A percentile compares a stretch with the other conserved stretches of the same genome.
Conservation (phyloP, 1,284 basidiomycete species). For the Ceratobasidium papillatum region DNA sequence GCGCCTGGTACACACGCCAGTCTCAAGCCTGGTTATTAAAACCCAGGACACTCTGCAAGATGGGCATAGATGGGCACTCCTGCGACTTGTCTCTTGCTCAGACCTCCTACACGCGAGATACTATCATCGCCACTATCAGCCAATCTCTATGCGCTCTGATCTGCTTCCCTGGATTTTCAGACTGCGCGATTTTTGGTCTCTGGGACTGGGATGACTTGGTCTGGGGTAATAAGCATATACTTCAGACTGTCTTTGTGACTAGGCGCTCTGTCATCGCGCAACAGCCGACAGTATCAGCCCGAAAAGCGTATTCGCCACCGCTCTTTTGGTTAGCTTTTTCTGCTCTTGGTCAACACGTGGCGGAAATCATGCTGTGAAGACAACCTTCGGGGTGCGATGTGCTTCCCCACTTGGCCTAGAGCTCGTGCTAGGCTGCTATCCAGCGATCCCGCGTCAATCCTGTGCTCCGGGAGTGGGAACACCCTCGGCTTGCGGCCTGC, state of each 20-base stretch:
- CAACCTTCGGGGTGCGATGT: constrained; percentile 24
- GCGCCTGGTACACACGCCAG: too few species aligned
- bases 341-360: constrained; percentile 37
- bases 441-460: constrained; percentile 23
- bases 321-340: constrained; percentile 18
- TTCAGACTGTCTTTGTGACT: not conserved
- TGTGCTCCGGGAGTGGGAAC: constrained; percentile 27
- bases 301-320: not conserved
- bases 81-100: constrained; percentile 1
- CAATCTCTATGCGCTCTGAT: constrained; percentile 9
- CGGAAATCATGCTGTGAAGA: constrained; percentile 34
- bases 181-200: not conserved
- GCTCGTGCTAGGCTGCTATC: not conserved
- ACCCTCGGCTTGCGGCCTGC: constrained; percentile 4
- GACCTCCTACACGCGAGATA: not conserved
- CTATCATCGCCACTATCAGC: not conserved
- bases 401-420: constrained; percentile 1
- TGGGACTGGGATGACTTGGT: not conserved
- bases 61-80: not conserved
- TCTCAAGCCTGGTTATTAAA: not conserved
- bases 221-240: constrained; percentile 11
- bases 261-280: not conserved
- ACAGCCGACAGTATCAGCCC: not conserved
- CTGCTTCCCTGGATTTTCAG: constrained; percentile 12
- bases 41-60: not conserved